Conservation (phyloP, 345 rosid genomes). For the Salix brachista region DNA sequence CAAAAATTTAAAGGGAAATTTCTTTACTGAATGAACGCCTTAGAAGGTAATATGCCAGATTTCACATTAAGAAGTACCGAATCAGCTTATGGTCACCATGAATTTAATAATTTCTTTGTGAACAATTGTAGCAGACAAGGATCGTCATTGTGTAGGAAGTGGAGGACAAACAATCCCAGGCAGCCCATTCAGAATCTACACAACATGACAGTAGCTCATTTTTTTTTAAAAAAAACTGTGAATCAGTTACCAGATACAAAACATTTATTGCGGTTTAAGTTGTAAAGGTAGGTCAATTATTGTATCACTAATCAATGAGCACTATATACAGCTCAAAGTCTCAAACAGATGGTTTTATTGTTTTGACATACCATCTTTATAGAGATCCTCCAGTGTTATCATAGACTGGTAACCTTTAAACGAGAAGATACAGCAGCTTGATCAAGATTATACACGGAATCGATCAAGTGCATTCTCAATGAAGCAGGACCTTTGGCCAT, state of each 20-base stretch:
- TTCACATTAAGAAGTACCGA: background rate
- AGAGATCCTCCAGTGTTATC: slow-evolving; percentile 7
- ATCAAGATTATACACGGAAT: slow-evolving; percentile 65
- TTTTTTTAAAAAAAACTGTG: background rate
- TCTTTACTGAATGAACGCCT: background rate
- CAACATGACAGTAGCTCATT: background rate
- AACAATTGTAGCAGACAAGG: background rate
- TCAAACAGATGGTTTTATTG: background rate
- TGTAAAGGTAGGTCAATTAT: background rate
- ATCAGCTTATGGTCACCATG: background rate
- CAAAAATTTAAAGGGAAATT: background rate
- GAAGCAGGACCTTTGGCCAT: slow-evolving; percentile 83
- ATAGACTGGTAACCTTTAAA: slow-evolving; percentile 37
- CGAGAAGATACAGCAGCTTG: slow-evolving; percentile 40
- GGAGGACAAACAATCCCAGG: background rate
- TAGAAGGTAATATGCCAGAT: background rate
- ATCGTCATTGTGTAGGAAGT: background rate
- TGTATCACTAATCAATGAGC: background rate
- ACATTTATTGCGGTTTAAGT: background rate
- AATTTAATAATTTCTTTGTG: background rate
- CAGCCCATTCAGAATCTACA: background rate
- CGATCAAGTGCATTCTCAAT: slow-evolving; percentile 73
- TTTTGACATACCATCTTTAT: slow-evolving; percentile 3
- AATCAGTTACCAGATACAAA: background rate
- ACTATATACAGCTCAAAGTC: background rate